These are phyloP conservation scores for Scheffersomyces quercinus DNA, from an alignment of 1,139 yeast species.

Conservation along the genomic window DNA sequence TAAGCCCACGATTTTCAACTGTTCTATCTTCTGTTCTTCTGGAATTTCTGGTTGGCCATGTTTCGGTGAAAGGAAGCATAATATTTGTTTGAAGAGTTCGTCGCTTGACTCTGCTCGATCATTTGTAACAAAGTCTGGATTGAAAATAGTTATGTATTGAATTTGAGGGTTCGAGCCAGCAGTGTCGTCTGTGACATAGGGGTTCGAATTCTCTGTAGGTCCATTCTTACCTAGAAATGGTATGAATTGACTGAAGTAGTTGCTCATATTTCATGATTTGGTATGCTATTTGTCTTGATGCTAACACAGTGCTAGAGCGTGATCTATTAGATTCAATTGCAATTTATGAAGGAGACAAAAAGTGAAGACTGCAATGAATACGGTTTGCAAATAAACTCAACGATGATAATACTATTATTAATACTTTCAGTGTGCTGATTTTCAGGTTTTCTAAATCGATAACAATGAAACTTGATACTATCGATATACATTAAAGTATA, in stretches of 20 bases:
- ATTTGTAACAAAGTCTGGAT: constrained; percentile 8
- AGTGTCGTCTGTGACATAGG: constrained; percentile 2
- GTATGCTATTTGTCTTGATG: too few relatives aligned
- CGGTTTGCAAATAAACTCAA: too few relatives aligned
- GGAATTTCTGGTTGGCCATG: constrained; percentile 8
- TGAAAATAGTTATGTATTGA: constrained; percentile 12
- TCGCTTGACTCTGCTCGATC: constrained; percentile 25
- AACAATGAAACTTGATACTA: too few relatives aligned
- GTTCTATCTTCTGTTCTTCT: constrained; percentile 17
- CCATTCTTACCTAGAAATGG: constrained; percentile 9
- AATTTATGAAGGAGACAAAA: too few relatives aligned
- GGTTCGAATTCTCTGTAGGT: not conserved
- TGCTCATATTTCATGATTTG: constrained; percentile 8
- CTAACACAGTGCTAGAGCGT: too few relatives aligned
- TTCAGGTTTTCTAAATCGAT: too few relatives aligned
- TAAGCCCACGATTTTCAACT: constrained; percentile 36
- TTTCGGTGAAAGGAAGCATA: constrained; percentile 26
- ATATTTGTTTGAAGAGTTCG: constrained; percentile 30
- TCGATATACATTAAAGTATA: too few relatives aligned
- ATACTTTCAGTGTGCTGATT: too few relatives aligned
- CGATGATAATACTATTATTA: too few relatives aligned
- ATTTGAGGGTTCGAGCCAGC: constrained; percentile 5
- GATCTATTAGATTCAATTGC: too few relatives aligned
- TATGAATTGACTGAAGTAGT: constrained; percentile 15
- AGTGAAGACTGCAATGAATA: too few relatives aligned